Base-by-base conservation (phyloP, 1,284 basidiomycete genomes). In the Tilletia indica region DNA sequence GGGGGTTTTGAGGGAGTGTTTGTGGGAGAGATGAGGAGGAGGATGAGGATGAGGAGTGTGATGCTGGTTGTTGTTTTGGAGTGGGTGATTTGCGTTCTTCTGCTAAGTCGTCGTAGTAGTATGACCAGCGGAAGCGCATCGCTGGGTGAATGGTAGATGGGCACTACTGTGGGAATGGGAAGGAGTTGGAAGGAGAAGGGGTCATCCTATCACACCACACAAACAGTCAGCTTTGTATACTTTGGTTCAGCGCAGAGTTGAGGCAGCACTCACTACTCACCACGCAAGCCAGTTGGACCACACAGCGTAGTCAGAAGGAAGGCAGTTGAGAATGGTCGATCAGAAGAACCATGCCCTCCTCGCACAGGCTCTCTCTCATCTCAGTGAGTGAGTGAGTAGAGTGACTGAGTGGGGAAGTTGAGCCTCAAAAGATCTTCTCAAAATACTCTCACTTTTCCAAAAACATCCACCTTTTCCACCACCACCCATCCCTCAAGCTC, bases 81-180 rank as follows among this genome's bases (percentile, higher is more conserved):
- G 42, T 14, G 6, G 42, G 42, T 9, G 42, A 45, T 14, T 21
- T 38, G 25, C 58, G 58, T 34, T 63, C 58, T 25, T 63, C n/a
- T 8, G 25, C 58, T 21, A 63, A 34, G 58, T 63, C 58, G n/a
- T 64, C 61, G 61, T 64, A 64, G 61, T 64, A 64, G 61, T 36
- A 64, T 19, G 61, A 38, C 61, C 61, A 64, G 9, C 61, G 31
- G 61, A 64, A 64, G 14, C 61, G 31, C 61, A 64, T 64, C 61
- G 34, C 21, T 21, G 25, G n/a, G n/a, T n/a, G n/a, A n/a, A n/a
- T n/a, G n/a, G n/a, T n/a, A n/a, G n/a, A 31, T 31, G 25, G 25
- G 25, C 2, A 1, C 25, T 31, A 31, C 25, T 31, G 25, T 31
- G 25, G 25, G 25, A 31, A 31, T 31, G 1, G 25, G 25, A 31